Evolutionary conservation across 768 basidiomycete species (phyloP).

Genomic region (Sporobolomyces pararoseus): DNA sequence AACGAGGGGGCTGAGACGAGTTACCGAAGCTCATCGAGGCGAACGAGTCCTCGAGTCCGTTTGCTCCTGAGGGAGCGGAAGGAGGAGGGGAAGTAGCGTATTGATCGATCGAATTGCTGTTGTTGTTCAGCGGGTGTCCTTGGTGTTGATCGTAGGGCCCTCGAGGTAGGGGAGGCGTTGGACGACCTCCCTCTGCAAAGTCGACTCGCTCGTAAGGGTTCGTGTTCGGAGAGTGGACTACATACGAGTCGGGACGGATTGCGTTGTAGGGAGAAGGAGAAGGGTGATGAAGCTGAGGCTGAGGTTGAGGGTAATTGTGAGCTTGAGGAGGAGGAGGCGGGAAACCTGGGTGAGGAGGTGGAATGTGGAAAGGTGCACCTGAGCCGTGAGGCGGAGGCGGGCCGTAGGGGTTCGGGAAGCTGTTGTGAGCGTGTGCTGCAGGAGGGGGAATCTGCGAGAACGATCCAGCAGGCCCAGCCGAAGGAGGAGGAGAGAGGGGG

Average conservation of each 20-base stretch:
- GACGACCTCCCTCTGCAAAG: slow-evolving; percentile 35
- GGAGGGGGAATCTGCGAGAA: slow-evolving; percentile 19
- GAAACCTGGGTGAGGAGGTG: slow-evolving; percentile 1
- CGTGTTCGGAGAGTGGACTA: slow-evolving; percentile 22
- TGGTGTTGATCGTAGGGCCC: neutral
- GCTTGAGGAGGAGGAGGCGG: slow-evolving; percentile 16
- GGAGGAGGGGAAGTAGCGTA: slow-evolving; percentile 19
- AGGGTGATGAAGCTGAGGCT: slow-evolving; percentile 8
- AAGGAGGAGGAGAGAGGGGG: slow-evolving; percentile 35
- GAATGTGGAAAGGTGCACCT: slow-evolving; percentile 3
- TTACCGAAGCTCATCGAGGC: slow-evolving; percentile 1
- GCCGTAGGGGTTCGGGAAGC: slow-evolving; percentile 4
- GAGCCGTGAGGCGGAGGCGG: slow-evolving; percentile 1
- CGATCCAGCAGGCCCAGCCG: slow-evolving; percentile 12
- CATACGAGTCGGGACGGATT: slow-evolving; percentile 33
- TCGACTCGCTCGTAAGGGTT: slow-evolving; percentile 40
- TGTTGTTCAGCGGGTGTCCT: neutral
- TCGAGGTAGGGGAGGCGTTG: neutral
- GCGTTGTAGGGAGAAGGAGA: slow-evolving; percentile 29
- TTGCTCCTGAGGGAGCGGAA: neutral
- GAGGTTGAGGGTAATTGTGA: slow-evolving; percentile 4
- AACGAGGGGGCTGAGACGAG: slow-evolving; percentile 5
- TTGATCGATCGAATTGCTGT: neutral
- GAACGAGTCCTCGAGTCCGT: slow-evolving; percentile 25
- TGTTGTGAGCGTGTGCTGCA: neutral